Evolutionary conservation across 164 flowering plant species (phyloP).

Genomic region (Aristolochia contorta): DNA sequence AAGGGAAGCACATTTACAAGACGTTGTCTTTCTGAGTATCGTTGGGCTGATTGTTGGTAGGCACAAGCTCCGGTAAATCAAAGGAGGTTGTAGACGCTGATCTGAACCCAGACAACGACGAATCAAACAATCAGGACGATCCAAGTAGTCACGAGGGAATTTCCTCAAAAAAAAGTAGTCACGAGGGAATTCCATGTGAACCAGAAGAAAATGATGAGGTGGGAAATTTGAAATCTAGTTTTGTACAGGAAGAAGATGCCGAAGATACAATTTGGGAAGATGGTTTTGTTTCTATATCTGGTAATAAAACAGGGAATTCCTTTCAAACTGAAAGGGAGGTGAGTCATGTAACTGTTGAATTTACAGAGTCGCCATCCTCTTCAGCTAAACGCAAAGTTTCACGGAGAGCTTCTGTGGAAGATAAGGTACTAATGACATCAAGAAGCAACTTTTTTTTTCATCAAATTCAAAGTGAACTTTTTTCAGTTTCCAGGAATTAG

Average conservation of each 20-base stretch:
- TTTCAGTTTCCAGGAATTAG: slow-evolving; percentile 48
- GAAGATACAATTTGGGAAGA: slow-evolving; percentile 83
- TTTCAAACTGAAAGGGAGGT: slow-evolving; percentile 21
- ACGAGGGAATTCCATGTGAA: slow-evolving; percentile 6
- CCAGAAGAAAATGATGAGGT: slow-evolving; percentile 6
- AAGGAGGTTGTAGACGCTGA: too few relatives aligned
- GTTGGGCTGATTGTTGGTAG: too few relatives aligned
- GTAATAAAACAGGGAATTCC: slow-evolving; percentile 7
- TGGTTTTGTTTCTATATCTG: slow-evolving; percentile 31
- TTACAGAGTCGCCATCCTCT: slow-evolving; percentile 31
- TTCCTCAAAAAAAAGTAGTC: slow-evolving; percentile 8
- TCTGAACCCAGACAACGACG: too few relatives aligned
- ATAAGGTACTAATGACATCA: slow-evolving; percentile 43
- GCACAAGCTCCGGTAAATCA: too few relatives aligned
- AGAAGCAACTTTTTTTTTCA: not conserved
- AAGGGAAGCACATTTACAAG: too few relatives aligned
- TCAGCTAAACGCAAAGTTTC: slow-evolving; percentile 30
- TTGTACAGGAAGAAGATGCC: slow-evolving; percentile 24
- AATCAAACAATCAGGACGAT: too few relatives aligned
- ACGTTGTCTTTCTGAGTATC: too few relatives aligned
- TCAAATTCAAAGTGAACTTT: not conserved
- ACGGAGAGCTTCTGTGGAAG: slow-evolving; percentile 65
- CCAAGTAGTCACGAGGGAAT: slow-evolving; percentile 2
- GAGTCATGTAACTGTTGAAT: slow-evolving; percentile 35
- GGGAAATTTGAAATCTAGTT: slow-evolving; percentile 5